Evolutionary conservation across 352 stramenopile species (phyloP).

Genomic region (Phytophthora citricola): DNA sequence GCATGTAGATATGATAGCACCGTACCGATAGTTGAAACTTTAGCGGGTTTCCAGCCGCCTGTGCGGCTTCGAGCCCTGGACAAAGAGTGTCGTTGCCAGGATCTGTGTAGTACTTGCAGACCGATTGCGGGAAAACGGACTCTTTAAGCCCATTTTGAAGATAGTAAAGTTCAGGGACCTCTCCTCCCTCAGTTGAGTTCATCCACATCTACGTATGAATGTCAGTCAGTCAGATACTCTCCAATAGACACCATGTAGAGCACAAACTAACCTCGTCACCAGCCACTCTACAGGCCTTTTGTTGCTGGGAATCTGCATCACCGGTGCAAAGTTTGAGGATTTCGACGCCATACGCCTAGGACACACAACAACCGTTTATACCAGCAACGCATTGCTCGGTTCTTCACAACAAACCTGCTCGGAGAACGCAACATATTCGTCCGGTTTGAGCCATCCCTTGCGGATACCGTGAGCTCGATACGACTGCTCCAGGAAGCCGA

Average conservation of each 20-base stretch:
- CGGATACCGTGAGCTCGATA: constrained; percentile 72
- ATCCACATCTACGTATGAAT: constrained; percentile 63
- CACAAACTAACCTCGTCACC: constrained; percentile 50
- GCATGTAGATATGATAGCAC: not conserved
- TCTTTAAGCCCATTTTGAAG: constrained; percentile 77
- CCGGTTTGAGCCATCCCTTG: constrained; percentile 68
- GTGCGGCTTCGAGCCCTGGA: constrained; percentile 61
- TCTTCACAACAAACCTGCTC: constrained; percentile 56
- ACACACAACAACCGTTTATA: not conserved
- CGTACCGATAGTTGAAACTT: constrained; percentile 73
- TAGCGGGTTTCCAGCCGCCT: constrained; percentile 61
- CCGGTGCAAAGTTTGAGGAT: constrained; percentile 77
- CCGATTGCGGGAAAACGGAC: constrained; percentile 69
- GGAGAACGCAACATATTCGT: constrained; percentile 83
- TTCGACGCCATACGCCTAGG: constrained; percentile 72
- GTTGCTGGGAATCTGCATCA: constrained; percentile 63
- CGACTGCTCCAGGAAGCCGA: constrained; percentile 80
- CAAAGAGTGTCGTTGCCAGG: constrained; percentile 71
- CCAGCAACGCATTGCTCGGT: not conserved
- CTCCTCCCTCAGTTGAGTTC: constrained; percentile 81
- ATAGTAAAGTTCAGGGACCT: constrained; percentile 81
- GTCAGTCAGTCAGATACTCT: not conserved
- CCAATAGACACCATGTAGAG: too few relatives aligned
- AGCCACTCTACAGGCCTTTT: constrained; percentile 73
- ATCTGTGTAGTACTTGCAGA: constrained; percentile 77